Base-by-base conservation (phyloP, 805 yeast genomes). In the Metschnikowia koreensis region DNA sequence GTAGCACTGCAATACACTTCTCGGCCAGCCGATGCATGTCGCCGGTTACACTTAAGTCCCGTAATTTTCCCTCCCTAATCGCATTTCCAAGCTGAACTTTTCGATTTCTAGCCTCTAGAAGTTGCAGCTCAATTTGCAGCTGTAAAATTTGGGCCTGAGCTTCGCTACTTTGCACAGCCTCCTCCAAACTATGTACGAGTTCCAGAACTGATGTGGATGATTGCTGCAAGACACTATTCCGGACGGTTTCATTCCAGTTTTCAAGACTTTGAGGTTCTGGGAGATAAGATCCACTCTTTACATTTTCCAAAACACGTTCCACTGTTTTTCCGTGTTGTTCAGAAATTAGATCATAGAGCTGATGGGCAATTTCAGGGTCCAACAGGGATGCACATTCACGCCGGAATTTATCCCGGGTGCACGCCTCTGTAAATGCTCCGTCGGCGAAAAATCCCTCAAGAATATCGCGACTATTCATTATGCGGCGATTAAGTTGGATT, bases 401-500 rank as follows among this genome's bases (percentile, higher is more conserved):
- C 39, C 33, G 42, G 33, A 50, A 50, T 28, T 45, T 44, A 6
- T 50, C 52, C 7, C 27, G 38, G 7, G 47, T 6, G 26, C 53
- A 50, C 22, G 27, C 43, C n/a, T 33, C 42, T 12, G 45, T 22
- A 26, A 50, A 50, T 22, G 45, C 39, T 3, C 47, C 41, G 31
- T 50, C 53, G 6, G 44, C 17, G 43, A 53, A 43, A 17, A 53
- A 53, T 13, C 46, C 44, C 13, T n/a, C 17, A 11, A 53, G 47
- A 22, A 53, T 53, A 12, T 40, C 43, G 11, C 41, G 29, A 41
- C 52, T 51, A 13, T 53, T 47, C 57, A 53, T 53, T 27, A 6
- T n/a, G n/a, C 13, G 11, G 3, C 34, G 12, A n/a, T 8, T 27
- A 11, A 29, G 36, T 31, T 31, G 34, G 1, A 13, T 9, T 22